These are phyloP conservation scores for Antarctomyces pellizariae DNA, from an alignment of 495 filamentous ascomycete species.

Conservation along the genomic window DNA sequence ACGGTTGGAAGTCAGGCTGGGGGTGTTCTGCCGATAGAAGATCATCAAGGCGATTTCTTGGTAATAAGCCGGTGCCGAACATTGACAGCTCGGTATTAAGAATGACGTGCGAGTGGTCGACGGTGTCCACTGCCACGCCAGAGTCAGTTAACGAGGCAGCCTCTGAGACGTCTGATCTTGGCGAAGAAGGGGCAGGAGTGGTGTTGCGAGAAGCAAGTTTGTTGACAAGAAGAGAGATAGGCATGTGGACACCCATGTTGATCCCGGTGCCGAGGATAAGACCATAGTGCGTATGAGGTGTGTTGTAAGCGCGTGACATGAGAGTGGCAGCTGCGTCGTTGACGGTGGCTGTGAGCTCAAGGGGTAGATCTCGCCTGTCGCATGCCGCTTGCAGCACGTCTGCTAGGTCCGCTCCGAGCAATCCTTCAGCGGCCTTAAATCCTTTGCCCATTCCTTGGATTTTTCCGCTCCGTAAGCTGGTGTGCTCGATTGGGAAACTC, in stretches of 20 bases:
- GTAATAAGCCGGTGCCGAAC: slow-evolving; percentile 44
- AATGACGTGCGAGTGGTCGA: slow-evolving; percentile 34
- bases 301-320: slow-evolving; percentile 51
- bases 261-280: slow-evolving; percentile 32
- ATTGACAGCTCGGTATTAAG: slow-evolving; percentile 79
- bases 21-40: slow-evolving; percentile 36
- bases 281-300: slow-evolving; percentile 31
- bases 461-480: slow-evolving; percentile 46
- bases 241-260: slow-evolving; percentile 29
- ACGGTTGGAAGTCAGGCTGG: slow-evolving; percentile 60
- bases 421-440: slow-evolving; percentile 30
- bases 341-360: slow-evolving; percentile 56
- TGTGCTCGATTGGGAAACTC: slow-evolving; percentile 82
- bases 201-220: too few species aligned
- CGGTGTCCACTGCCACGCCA: too few species aligned
- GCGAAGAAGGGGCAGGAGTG: too few species aligned
- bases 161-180: too few species aligned
- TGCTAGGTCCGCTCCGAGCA: slow-evolving; percentile 26
- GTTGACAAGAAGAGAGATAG: slow-evolving; percentile 23
- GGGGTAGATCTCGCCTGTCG: slow-evolving; percentile 17
- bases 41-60: slow-evolving; percentile 51
- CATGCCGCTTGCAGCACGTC: slow-evolving; percentile 27
- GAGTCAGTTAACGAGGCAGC: too few species aligned
- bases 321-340: slow-evolving; percentile 70
- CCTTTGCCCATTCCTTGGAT: slow-evolving; percentile 73